phyloP scores from a whole-genome alignment of 371 early-diverging fungal species.

The Mucor saturninus region DNA sequence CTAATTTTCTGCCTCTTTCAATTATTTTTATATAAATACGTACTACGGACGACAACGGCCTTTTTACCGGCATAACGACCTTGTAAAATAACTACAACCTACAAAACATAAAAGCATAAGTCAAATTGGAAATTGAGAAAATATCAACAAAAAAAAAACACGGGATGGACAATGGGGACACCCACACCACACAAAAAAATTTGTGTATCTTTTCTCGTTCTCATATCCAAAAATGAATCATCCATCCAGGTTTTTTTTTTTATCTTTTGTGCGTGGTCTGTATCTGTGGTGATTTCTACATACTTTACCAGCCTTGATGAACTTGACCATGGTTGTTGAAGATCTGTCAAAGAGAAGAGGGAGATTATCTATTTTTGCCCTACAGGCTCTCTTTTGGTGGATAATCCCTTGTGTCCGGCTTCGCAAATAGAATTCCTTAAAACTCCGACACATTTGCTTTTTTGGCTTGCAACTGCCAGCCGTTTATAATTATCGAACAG shows the following conservation, averaged over 20 bases:
- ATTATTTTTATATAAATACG: conserved; percentile 16
- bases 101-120: neutral
- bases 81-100: conserved; percentile 96
- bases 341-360: conserved; percentile 38
- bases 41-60: conserved; percentile 97
- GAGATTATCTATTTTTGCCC: neutral
- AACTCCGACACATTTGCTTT: neutral
- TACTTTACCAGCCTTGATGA: conserved; percentile 70
- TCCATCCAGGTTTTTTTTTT: conserved; percentile 14
- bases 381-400: neutral
- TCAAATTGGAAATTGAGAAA: too few relatives aligned
- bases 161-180: neutral
- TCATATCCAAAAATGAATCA: conserved; percentile 16
- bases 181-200: neutral
- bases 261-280: neutral
- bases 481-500: too few relatives aligned
- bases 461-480: too few relatives aligned
- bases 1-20: neutral
- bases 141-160: neutral
- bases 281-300: conserved; percentile 18
- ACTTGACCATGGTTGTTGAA: conserved; percentile 64
- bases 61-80: conserved; percentile 98
- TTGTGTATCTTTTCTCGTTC: neutral
- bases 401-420: neutral
- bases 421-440: neutral